Percentiles rank a stretch among this genome's conserved stretches.
phyloP scores from a whole-genome alignment of 1,284 basidiomycete genomes.

The Trametes versicolor region DNA sequence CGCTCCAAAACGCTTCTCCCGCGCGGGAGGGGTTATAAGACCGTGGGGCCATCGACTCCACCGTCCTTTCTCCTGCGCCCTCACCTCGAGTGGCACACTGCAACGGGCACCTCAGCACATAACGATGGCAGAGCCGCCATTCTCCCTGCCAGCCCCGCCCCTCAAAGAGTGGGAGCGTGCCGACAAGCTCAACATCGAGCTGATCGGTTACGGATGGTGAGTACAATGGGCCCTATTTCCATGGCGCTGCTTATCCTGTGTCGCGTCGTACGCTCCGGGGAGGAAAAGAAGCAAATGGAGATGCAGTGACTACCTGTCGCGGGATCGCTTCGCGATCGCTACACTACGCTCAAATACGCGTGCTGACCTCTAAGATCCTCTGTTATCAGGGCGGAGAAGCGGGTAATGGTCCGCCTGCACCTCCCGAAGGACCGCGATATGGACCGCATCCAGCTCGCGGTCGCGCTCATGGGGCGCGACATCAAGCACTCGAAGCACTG shows the following conservation, averaged over 20 bases:
- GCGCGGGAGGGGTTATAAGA: not conserved
- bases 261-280: too few species aligned
- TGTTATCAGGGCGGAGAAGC: constrained; percentile 20
- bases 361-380: not conserved
- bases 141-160: not conserved
- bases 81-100: not conserved
- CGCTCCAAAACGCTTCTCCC: too few species aligned
- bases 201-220: constrained; percentile 30
- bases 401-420: constrained; percentile 31
- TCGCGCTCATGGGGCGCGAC: constrained; percentile 20
- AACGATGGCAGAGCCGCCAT: not conserved
- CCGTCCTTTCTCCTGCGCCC: not conserved
- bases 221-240: not conserved
- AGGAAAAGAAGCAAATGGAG: too few species aligned
- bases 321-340: too few species aligned
- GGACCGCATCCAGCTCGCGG: constrained; percentile 19
- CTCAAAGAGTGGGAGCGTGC: constrained; percentile 25
- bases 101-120: too few species aligned
- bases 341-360: too few species aligned
- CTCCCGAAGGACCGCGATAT: constrained; percentile 29
- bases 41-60: not conserved
- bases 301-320: too few species aligned
- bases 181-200: constrained; percentile 32
- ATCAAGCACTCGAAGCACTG: constrained; percentile 33
- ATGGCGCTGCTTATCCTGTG: not conserved